Percentiles rank a stretch among this genome's conserved stretches.
Evolutionary conservation across 2,329 filamentous ascomycete genomes (phyloP).

Genomic region (Monosporascus sp.): DNA sequence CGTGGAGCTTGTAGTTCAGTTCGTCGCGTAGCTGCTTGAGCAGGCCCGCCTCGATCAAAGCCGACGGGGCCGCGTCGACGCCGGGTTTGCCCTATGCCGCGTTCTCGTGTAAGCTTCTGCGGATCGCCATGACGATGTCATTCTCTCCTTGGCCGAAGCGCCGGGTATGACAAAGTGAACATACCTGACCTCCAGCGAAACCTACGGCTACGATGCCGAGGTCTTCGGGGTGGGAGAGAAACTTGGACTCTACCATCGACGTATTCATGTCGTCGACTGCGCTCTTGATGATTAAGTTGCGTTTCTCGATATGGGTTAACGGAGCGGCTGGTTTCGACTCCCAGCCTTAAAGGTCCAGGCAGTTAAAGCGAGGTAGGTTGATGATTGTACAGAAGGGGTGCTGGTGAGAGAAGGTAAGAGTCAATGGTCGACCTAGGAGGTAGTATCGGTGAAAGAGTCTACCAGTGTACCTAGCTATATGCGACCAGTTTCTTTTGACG

Average conservation of each 20-base stretch:
- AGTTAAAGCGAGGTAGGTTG: no score
- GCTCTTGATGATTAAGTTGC: not conserved
- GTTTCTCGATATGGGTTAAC: not conserved
- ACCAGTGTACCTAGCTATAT: no score
- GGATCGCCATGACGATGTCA: not conserved
- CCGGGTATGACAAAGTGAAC: conserved; percentile 12
- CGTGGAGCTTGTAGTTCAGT: conserved; percentile 81
- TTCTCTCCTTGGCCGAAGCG: not conserved
- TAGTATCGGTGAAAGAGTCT: no score
- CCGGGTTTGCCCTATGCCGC: conserved; percentile 67
- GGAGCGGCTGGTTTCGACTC: not conserved
- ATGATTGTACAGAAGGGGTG: no score
- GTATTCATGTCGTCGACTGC: conserved; percentile 39
- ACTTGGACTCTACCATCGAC: conserved; percentile 58
- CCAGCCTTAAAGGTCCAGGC: no score
- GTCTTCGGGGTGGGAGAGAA: conserved; percentile 73
- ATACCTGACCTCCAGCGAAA: conserved; percentile 93
- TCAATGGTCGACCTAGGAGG: no score
- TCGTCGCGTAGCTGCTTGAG: conserved; percentile 78
- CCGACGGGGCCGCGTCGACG: conserved; percentile 84
- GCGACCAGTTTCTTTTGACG: no score
- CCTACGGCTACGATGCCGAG: conserved; percentile 91
- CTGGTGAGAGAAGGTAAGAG: no score
- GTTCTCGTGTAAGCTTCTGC: no score
- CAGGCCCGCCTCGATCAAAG: conserved; percentile 83